These are phyloP conservation scores for Sordariomycetes sp. DNA, from an alignment of 2,329 filamentous ascomycete genomes.

Conservation along the genomic window DNA sequence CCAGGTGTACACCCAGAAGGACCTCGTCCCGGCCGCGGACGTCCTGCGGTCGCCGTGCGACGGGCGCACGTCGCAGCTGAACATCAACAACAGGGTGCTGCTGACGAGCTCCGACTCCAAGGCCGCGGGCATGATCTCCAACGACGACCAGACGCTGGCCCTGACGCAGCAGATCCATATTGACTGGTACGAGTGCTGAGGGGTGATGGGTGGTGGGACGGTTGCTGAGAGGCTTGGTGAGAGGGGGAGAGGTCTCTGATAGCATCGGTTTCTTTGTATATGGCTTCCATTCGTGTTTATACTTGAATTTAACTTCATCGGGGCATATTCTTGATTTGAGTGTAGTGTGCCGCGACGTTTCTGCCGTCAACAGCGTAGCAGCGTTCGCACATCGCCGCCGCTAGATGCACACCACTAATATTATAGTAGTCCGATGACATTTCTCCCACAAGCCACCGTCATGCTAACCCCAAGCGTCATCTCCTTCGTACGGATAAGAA, in stretches of 20 bases:
- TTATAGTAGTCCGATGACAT: no score
- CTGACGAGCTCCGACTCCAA: slow-evolving; percentile 23
- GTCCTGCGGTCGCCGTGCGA: slow-evolving; percentile 22
- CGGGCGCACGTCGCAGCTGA: slow-evolving; percentile 19
- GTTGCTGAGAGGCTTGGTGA: neutral
- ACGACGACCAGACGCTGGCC: slow-evolving; percentile 32
- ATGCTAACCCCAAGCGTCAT: no score
- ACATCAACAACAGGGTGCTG: slow-evolving; percentile 34
- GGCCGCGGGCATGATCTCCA: slow-evolving; percentile 27
- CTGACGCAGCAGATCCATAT: slow-evolving; percentile 33
- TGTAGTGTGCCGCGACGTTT: no score
- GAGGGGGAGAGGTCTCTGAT: neutral
- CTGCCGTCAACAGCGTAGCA: no score
- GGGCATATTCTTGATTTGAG: no score
- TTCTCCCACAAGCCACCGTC: no score
- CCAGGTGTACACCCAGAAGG: slow-evolving; percentile 23
- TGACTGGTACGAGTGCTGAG: slow-evolving; percentile 17
- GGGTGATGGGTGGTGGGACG: neutral
- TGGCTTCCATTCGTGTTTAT: neutral
- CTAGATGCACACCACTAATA: no score
- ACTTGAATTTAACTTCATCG: neutral
- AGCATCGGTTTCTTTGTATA: neutral
- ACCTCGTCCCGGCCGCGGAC: slow-evolving; percentile 18
- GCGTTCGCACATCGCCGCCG: no score
- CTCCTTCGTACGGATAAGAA: no score